Evolutionary conservation across 108 stramenopile genomes (phyloP).

Genomic region (Cyclotella sp.): DNA sequence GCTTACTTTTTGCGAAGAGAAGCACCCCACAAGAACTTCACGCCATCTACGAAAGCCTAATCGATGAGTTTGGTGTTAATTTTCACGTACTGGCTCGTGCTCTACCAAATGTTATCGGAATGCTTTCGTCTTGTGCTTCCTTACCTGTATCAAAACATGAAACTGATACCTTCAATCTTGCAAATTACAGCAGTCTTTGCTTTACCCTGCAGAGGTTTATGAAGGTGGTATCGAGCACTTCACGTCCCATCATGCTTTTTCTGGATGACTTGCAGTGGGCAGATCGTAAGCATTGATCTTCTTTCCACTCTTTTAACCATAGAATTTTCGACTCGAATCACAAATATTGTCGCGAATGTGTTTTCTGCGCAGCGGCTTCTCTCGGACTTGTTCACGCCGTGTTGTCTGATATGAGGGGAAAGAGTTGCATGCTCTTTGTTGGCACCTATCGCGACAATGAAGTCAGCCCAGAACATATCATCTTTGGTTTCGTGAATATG

Average conservation of each 20-base stretch:
- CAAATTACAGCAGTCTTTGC: conserved; percentile 33
- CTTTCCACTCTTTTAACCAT: too few species aligned
- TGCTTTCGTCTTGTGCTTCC: neutral
- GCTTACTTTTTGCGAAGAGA: conserved; percentile 18
- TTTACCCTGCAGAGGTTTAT: conserved; percentile 43
- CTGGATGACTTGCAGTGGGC: conserved; percentile 49
- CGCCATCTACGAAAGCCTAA: conserved; percentile 14
- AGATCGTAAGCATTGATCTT: conserved; percentile 13
- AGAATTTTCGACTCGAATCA: too few species aligned
- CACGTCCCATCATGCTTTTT: conserved; percentile 39
- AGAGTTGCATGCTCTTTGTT: conserved; percentile 31
- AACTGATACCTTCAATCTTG: neutral
- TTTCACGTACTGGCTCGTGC: conserved; percentile 24
- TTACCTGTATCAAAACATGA: neutral
- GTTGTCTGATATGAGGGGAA: conserved; percentile 23
- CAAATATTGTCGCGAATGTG: too few species aligned
- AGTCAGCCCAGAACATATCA: conserved; percentile 30
- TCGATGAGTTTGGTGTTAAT: conserved; percentile 33
- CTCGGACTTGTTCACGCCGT: conserved; percentile 30
- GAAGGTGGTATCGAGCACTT: conserved; percentile 33
- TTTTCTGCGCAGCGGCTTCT: neutral
- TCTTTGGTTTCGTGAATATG: conserved; percentile 26
- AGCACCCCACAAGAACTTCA: conserved; percentile 1
- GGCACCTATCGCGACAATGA: conserved; percentile 50
- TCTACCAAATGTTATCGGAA: conserved; percentile 29